Evolutionary conservation across 1,139 yeast species (phyloP).

Genomic region (Lodderomyces oxycetoniae): DNA sequence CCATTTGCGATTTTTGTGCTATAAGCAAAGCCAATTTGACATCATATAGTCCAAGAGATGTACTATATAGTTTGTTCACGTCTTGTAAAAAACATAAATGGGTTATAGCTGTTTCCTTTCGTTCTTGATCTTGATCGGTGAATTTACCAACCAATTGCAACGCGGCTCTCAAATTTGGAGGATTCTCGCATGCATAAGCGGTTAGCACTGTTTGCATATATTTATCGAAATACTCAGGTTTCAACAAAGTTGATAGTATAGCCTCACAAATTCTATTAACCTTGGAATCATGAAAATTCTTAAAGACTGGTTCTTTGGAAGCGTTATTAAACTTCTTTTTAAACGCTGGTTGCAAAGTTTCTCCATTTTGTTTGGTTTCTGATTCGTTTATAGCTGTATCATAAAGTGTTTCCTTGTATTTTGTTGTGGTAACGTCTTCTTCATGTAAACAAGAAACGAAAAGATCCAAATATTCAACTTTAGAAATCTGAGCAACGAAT

Average conservation of each 20-base stretch:
- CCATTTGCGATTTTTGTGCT: constrained; percentile 96
- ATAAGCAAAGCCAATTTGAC: constrained; percentile 73
- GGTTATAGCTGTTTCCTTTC: constrained; percentile 61
- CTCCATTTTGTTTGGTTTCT: constrained; percentile 10
- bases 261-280: constrained; percentile 75
- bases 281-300: constrained; percentile 48
- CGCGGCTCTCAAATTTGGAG: constrained; percentile 79
- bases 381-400: constrained; percentile 18
- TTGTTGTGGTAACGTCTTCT: constrained; percentile 80
- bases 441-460: constrained; percentile 82
- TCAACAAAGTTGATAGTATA: constrained; percentile 52
- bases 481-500: constrained; percentile 69
- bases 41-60: constrained; percentile 80
- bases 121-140: constrained; percentile 43
- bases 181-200: constrained; percentile 87
- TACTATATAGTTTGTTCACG: constrained; percentile 73
- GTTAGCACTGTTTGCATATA: constrained; percentile 81
- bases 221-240: constrained; percentile 48
- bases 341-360: constrained; percentile 13
- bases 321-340: constrained; percentile 20
- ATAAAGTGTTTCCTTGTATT: constrained; percentile 68
- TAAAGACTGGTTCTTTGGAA: constrained; percentile 26
- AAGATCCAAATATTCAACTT: constrained; percentile 75
- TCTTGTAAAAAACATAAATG: constrained; percentile 91
- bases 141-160: constrained; percentile 54